These are phyloP conservation scores for Umbellularia californica DNA, from an alignment of 164 flowering plant species.

Conservation along the genomic window DNA sequence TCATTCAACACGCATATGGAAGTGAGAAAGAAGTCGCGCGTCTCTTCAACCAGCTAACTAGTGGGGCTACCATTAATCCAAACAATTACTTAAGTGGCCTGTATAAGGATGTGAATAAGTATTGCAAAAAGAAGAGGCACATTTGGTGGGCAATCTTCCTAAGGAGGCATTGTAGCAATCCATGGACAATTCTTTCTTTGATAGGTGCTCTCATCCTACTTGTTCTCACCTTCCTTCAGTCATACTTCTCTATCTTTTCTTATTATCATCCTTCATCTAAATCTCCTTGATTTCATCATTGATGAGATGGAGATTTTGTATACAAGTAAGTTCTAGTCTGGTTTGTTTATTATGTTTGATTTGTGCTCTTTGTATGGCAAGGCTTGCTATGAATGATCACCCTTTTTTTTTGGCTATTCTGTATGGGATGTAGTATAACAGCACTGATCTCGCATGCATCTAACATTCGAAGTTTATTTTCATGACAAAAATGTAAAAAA, in stretches of 20 bases:
- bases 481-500: no score
- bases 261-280: slow-evolving; percentile 9
- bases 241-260: slow-evolving; percentile 10
- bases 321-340: no score
- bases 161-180: slow-evolving; percentile 25
- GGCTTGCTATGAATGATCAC: no score
- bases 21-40: slow-evolving; percentile 23
- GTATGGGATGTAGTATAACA: no score
- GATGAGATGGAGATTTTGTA: no score
- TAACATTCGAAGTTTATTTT: no score
- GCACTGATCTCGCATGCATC: no score
- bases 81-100: slow-evolving; percentile 15
- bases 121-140: slow-evolving; percentile 13
- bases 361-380: no score
- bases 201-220: slow-evolving; percentile 22
- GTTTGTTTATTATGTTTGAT: no score
- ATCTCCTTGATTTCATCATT: neutral
- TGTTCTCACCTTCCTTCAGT: slow-evolving; percentile 20
- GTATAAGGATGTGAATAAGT: slow-evolving; percentile 9
- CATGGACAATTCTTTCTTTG: slow-evolving; percentile 24
- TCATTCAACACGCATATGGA: slow-evolving; percentile 26
- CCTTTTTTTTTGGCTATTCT: no score
- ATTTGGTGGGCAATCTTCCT: slow-evolving; percentile 18
- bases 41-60: slow-evolving; percentile 23
- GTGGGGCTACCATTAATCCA: slow-evolving; percentile 17